phyloP scores from a whole-genome alignment of 1,139 yeast species.

The Pichia sp. region DNA sequence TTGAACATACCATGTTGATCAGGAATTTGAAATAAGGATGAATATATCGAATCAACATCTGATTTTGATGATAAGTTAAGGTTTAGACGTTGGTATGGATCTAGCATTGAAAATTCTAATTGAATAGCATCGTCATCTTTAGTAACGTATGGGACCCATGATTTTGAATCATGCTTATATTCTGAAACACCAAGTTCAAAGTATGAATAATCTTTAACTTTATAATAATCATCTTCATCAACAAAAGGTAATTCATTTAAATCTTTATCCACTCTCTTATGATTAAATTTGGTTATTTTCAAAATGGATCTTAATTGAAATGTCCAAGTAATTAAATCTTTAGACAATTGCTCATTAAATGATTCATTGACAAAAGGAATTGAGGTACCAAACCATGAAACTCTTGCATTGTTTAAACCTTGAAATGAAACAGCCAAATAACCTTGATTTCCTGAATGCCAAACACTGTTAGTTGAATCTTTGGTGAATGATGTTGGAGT shows the following conservation, averaged over 20 bases:
- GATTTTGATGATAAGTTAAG: constrained; percentile 33
- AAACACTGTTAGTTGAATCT: constrained; percentile 31
- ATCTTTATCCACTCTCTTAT: constrained; percentile 40
- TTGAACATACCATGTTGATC: constrained; percentile 98
- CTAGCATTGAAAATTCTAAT: constrained; percentile 82
- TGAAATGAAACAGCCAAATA: constrained; percentile 76
- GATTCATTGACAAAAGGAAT: constrained; percentile 57
- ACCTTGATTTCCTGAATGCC: constrained; percentile 85
- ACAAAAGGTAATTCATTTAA: constrained; percentile 10
- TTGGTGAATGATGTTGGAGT: constrained; percentile 60
- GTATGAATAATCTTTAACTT: constrained; percentile 61
- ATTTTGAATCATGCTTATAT: constrained; percentile 39
- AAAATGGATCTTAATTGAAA: constrained; percentile 62
- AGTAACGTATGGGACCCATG: constrained; percentile 62
- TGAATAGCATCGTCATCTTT: constrained; percentile 44
- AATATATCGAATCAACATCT: constrained; percentile 36
- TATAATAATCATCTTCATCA: constrained; percentile 37
- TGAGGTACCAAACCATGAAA: constrained; percentile 71
- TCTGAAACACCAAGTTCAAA: constrained; percentile 64
- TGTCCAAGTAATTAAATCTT: constrained; percentile 40
- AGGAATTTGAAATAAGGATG: constrained; percentile 64
- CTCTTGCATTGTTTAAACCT: constrained; percentile 71
- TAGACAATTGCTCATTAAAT: constrained; percentile 55
- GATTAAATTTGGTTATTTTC: constrained; percentile 47
- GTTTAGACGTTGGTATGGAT: constrained; percentile 84